phyloP scores from a whole-genome alignment of 192 early-diverging fungal species.

The Dissophora globulifera region DNA sequence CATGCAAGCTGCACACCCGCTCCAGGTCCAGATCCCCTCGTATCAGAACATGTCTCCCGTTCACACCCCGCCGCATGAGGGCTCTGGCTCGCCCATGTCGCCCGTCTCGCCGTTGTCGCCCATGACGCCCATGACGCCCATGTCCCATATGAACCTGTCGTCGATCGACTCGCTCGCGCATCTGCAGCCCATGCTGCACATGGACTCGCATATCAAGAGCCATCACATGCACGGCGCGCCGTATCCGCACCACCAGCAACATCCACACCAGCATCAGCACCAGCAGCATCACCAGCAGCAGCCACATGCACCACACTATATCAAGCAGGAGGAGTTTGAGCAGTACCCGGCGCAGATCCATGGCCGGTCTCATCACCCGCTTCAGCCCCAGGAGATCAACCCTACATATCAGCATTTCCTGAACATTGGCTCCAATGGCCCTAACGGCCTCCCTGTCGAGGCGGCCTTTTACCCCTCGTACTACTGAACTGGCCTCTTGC shows the following conservation, averaged over 20 bases:
- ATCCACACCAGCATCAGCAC: background rate
- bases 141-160: slow-evolving; percentile 21
- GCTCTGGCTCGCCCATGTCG: slow-evolving; percentile 30
- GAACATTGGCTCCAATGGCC: background rate
- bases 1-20: slow-evolving; percentile 10
- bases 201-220: too few relatives aligned
- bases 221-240: background rate
- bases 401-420: slow-evolving; percentile 17
- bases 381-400: slow-evolving; percentile 9
- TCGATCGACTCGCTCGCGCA: slow-evolving; percentile 26
- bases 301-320: too few relatives aligned
- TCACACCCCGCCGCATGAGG: slow-evolving; percentile 39
- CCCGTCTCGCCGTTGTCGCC: slow-evolving; percentile 41
- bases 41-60: slow-evolving; percentile 36
- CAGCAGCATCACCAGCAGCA: background rate
- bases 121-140: slow-evolving; percentile 37
- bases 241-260: background rate
- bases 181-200: slow-evolving; percentile 9
- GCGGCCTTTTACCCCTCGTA: slow-evolving; percentile 6
- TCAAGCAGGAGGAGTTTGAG: background rate
- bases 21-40: slow-evolving; percentile 42
- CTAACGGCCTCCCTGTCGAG: too few relatives aligned
- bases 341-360: slow-evolving; percentile 13
- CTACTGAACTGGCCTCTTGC: slow-evolving; percentile 14
- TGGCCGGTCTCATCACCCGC: background rate